Evolutionary conservation across 345 rosid genomes (phyloP), one percentile per base, ranked within the genome.

Genomic region (Noccaea caerulescens): DNA sequence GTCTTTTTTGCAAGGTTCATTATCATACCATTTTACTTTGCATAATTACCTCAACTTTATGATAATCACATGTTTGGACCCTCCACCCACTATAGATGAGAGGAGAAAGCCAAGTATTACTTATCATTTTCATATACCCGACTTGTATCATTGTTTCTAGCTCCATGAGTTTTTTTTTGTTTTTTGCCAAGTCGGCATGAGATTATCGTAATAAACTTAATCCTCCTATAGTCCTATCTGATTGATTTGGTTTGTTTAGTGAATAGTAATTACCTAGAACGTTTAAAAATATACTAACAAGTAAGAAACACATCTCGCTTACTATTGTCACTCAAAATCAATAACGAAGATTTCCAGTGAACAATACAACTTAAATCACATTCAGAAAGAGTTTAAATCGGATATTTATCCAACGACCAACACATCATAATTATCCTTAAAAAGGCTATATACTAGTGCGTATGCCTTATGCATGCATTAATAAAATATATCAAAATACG

Each of bases 31-130:
- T 64, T 42, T 63, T 56, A 56, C 58, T 76, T 71, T 70, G 56
- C 63, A 76, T 76, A 69, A 69, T 69, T 71, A 76, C 66, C 25
- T 61, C 60, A 32, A 20, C 72, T 71, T 76, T 76, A 55, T 71
- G 60, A 70, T 76, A 69, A 64, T 63, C 68, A 70, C 76, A 51
- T 74, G 56, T 77, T 76, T 23, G 82, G 84, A 64, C 84, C 86
- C 86, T 73, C 84, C 84, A 71, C 60, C 64, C 85, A 82, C 80
- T 78, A 27, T 27, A 34, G 14, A 42, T 42, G 41, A 73, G 36
- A 63, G 44, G 7, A 63, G 71, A 65, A 65, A 27, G 36, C 37
- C 7, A 47, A 63, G 13, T 38, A 11, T 41, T 67, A 42, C 59
- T 62, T 54, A 44, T 47, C 62, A 10, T 23, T 63, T 61, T 69